Base-by-base conservation (phyloP, 1,139 yeast genomes). In the Candida labiduridarum region DNA sequence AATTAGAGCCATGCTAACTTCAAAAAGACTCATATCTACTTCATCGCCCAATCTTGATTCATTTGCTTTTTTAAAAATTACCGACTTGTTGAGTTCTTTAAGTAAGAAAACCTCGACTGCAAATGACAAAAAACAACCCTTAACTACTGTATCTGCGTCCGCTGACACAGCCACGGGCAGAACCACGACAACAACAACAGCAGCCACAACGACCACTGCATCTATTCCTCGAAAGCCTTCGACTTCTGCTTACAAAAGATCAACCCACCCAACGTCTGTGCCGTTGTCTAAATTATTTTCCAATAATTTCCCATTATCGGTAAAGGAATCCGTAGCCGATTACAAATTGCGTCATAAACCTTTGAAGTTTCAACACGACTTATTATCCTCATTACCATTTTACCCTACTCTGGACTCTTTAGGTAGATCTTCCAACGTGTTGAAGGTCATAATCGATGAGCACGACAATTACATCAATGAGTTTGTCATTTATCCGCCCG, bases 231-330 rank as follows among this genome's bases (percentile, higher is more conserved):
- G 14, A n/a, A 40, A 15, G 25, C 14, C 10, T 15, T 9, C 34
- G 5, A 33, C 14, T 2, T 40, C 52, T 8, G 56, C 59, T n/a
- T 78, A 78, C 55, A 71, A 63, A 52, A 56, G 82, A 34, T 74
- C 87, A 1, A 83, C 85, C 0, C 82, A 84, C 22, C 89, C 89
- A 0, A 78, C 85, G 0, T 85, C 88, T 2, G 77, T 83, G 0
- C 89, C 89, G 0, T 56, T 84, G 4, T 68, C 73, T 22, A 78
- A 78, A 59, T 65, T 84, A 12, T 70, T 83, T 41, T 61, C 80
- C 3, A 78, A 73, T 49, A 71, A 73, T 44, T 87, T 87, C 61
- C 95, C 94, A 0, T 67, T 85, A 9, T 65, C 82, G 8, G 52
- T 82, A 0, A 58, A 61, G 10, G 80, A 83, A 45, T 84, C 89